Percentiles rank a stretch among this genome's conserved stretches.
phyloP scores from a whole-genome alignment of 2,329 filamentous ascomycete species.

The Calonectria pauciramosa region DNA sequence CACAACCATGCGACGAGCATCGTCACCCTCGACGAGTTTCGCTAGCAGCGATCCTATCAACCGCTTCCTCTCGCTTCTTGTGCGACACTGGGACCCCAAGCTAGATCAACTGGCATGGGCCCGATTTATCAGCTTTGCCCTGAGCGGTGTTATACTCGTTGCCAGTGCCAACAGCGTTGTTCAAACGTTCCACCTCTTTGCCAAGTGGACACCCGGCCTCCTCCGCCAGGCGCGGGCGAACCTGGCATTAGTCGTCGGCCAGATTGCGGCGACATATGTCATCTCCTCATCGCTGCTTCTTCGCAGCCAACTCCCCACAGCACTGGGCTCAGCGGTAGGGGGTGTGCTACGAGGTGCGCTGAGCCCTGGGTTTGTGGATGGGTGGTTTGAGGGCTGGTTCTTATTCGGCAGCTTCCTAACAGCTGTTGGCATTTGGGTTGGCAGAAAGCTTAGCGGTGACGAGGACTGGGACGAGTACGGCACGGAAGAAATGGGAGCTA shows the following conservation, averaged over 20 bases:
- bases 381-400: slow-evolving; percentile 93
- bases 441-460: slow-evolving; percentile 70
- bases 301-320: slow-evolving; percentile 81
- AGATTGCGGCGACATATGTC: slow-evolving; percentile 88
- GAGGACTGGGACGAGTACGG: slow-evolving; percentile 74
- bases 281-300: slow-evolving; percentile 84
- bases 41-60: slow-evolving; percentile 85
- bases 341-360: slow-evolving; percentile 84
- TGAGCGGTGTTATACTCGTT: slow-evolving; percentile 86
- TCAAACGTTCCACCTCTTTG: slow-evolving; percentile 88
- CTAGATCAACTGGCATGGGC: slow-evolving; percentile 88
- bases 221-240: slow-evolving; percentile 82
- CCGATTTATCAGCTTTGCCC: slow-evolving; percentile 85
- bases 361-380: slow-evolving; percentile 70
- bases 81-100: slow-evolving; percentile 86
- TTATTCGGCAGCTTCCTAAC: slow-evolving; percentile 77
- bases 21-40: slow-evolving; percentile 62
- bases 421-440: slow-evolving; percentile 79
- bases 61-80: slow-evolving; percentile 83
- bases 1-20: slow-evolving; percentile 73
- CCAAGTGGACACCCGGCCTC: slow-evolving; percentile 79
- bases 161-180: slow-evolving; percentile 85
- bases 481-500: slow-evolving; percentile 79
- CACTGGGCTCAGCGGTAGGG: slow-evolving; percentile 82
- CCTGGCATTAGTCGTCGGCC: slow-evolving; percentile 82